Evolutionary conservation across 108 stramenopile genomes (phyloP), one percentile per base, ranked within the genome.

Genomic region (Asterionellopsis glacialis): DNA sequence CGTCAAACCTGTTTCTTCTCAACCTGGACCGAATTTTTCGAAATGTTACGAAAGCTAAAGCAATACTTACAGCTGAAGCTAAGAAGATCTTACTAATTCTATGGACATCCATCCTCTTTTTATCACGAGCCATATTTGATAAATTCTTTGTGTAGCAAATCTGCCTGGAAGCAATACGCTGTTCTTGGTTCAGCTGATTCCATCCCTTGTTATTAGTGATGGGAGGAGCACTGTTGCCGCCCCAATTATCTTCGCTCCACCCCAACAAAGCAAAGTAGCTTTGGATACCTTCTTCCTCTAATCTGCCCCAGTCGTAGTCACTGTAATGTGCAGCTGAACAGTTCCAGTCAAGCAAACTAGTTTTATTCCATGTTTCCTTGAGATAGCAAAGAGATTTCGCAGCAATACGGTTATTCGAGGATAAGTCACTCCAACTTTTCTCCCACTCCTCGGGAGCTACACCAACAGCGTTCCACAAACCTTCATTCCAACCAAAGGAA

Each of bases 311-410:
- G 11, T 39, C 24, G 23, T 70, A 64, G 19, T 23, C 41, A n/a
- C 39, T 23, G 55, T 77, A 81, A 48, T 81, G 80, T 45, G 69
- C 73, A 44, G 68, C 61, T 45, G 48, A 77, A 44, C 80, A 81
- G 61, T 81, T 75, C 80, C 80, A 81, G 41, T 28, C 22, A 40
- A 67, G 61, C 70, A 79, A 68, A 15, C 67, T 65, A n/a, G 64
- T 49, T 0, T 45, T 67, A 41, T 80, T 67, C 77, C 77, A 79
- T 42, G 26, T 71, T 23, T 57, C 61, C 25, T 67, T 60, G 47
- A 79, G 74, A 25, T 64, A 68, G 28, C 77, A 79, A 59, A 75
- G 16, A 0, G 21, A 45, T 5, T 33, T 14, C 4, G 74, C 74
- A 12, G 59, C 51, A 21, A 19, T 11, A 25, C 72, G 55, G 28